These are phyloP conservation scores for Monsonia emarginata DNA, from an alignment of 441 rosid species.

Conservation along the genomic window DNA sequence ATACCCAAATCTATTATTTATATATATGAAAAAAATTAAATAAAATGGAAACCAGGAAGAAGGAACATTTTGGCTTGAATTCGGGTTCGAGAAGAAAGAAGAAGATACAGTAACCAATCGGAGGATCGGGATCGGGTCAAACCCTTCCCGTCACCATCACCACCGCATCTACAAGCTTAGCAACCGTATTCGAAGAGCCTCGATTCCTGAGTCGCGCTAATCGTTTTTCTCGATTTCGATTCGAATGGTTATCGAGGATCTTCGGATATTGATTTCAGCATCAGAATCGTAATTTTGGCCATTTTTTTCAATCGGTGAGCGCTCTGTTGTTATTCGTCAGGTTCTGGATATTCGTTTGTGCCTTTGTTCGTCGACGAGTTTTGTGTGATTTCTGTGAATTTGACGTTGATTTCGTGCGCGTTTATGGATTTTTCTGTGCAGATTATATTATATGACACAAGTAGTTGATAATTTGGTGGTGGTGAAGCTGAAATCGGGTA, in stretches of 20 bases:
- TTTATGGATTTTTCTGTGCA: not conserved
- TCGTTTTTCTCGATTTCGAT: not conserved
- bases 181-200: too few species aligned
- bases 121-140: not conserved
- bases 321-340: not conserved
- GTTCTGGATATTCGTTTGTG: not conserved
- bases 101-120: not conserved
- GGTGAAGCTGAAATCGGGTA: not conserved
- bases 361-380: not conserved
- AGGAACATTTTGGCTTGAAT: not conserved
- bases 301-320: not conserved
- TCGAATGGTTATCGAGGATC: not conserved
- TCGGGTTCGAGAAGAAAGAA: not conserved
- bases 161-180: too few species aligned
- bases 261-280: not conserved
- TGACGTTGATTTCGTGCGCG: not conserved
- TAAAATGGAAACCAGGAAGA: not conserved
- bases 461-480: not conserved
- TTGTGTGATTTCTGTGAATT: not conserved
- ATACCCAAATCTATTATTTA: too few species aligned
- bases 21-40: not conserved
- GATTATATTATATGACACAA: not conserved
- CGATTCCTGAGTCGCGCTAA: too few species aligned
- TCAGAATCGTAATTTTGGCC: not conserved
- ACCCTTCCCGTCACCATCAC: too few species aligned